Conservation (phyloP, 208 protist species). For the Leishmania guyanensis region DNA sequence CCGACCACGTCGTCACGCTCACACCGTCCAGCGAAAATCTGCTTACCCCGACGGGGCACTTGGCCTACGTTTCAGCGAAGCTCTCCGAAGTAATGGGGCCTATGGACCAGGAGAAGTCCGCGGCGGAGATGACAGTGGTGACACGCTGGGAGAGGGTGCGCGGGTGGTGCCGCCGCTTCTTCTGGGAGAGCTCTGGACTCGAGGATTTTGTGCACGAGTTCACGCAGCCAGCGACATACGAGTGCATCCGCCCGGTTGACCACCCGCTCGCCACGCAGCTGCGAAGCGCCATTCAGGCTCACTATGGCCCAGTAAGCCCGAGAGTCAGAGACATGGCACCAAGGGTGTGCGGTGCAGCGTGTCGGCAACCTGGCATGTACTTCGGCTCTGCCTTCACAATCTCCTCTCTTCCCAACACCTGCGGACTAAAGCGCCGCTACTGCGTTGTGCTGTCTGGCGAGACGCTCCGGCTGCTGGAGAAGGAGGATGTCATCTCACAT, state of each 20-base stretch:
- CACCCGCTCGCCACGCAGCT: constrained; percentile 36
- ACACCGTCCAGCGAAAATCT: constrained; percentile 37
- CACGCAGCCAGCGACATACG: constrained; percentile 32
- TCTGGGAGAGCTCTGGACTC: constrained; percentile 52
- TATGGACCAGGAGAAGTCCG: neutral
- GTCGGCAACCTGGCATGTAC: constrained; percentile 12
- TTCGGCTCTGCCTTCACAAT: constrained; percentile 20
- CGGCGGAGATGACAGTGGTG: constrained; percentile 1
- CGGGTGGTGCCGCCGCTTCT: constrained; percentile 22
- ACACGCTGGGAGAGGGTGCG: constrained; percentile 28
- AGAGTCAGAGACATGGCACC: constrained; percentile 21
- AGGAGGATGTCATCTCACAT: constrained; percentile 24
- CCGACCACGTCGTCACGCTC: constrained; percentile 49
- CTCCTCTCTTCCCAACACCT: constrained; percentile 12
- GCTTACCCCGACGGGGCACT: constrained; percentile 37
- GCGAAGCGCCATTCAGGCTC: constrained; percentile 21
- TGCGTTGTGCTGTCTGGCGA: constrained; percentile 63
- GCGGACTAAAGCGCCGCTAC: constrained; percentile 23
- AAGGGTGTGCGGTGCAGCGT: constrained; percentile 18
- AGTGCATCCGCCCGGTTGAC: constrained; percentile 45
- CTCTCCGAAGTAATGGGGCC: constrained; percentile 35
- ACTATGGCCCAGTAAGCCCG: constrained; percentile 16
- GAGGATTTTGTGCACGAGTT: constrained; percentile 68
- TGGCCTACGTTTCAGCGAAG: constrained; percentile 36
- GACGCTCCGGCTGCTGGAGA: constrained; percentile 52